A percentile compares a stretch with the other conserved stretches of the same genome.
Evolutionary conservation across 2,329 filamentous ascomycete genomes (phyloP).

Genomic region (Paraconiothyrium sp.): DNA sequence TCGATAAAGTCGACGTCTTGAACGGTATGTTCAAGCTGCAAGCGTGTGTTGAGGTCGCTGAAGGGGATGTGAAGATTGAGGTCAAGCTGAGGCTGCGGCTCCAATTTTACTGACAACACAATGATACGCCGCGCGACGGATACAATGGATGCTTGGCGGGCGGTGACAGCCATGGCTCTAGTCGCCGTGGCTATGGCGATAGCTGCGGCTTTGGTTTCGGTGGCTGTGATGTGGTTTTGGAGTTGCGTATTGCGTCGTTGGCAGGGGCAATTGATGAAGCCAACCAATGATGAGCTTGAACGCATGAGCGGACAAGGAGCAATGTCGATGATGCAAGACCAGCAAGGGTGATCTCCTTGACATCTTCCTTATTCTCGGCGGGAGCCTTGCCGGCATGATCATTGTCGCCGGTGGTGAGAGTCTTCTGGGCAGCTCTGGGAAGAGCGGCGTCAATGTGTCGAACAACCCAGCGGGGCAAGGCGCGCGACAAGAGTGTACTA

Average conservation of each 20-base stretch:
- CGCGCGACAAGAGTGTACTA: slow-evolving; percentile 7
- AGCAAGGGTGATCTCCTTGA: too few species aligned
- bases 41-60: not conserved
- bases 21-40: not conserved
- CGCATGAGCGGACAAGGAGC: not conserved
- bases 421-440: too few species aligned
- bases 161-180: not conserved
- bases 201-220: not conserved
- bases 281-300: not conserved
- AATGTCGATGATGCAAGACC: not conserved
- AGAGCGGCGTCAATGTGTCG: not conserved
- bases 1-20: not conserved
- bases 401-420: too few species aligned
- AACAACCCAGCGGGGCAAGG: not conserved
- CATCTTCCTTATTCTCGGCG: too few species aligned
- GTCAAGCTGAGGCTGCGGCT: not conserved
- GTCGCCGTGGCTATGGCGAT: not conserved
- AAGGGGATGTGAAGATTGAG: not conserved
- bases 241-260: not conserved
- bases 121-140: too few species aligned
- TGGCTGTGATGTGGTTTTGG: not conserved
- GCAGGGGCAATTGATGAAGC: not conserved
- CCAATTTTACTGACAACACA: too few species aligned
- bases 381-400: too few species aligned
- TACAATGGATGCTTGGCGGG: too few species aligned